Conservation (phyloP, 345 rosid species). For the Erodium maritimum region DNA sequence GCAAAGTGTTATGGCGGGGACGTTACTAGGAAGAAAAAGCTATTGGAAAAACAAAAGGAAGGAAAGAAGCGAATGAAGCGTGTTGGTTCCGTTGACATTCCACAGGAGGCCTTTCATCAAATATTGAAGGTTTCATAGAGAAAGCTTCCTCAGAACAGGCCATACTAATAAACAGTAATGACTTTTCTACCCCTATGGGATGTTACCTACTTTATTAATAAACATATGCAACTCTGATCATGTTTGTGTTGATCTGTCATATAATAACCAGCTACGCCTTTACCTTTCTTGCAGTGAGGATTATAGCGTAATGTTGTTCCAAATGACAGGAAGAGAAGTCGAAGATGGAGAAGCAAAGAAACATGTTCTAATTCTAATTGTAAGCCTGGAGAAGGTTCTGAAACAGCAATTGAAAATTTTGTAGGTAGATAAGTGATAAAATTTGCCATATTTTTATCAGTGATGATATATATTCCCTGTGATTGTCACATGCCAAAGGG, state of each 20-base stretch:
- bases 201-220: background rate
- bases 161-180: background rate
- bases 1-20: slow-evolving; percentile 99
- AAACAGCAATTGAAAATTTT: background rate
- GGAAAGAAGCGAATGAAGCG: slow-evolving; percentile 98
- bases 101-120: slow-evolving; percentile 93
- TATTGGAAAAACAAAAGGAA: slow-evolving; percentile 91
- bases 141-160: background rate
- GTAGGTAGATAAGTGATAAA: background rate
- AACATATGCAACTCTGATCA: background rate
- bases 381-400: background rate
- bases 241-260: background rate
- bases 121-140: slow-evolving; percentile 71
- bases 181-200: background rate
- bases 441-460: background rate
- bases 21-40: slow-evolving; percentile 79
- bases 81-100: slow-evolving; percentile 92
- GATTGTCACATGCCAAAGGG: background rate
- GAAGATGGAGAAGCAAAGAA: background rate
- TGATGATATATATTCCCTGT: background rate
- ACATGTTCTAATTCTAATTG: background rate
- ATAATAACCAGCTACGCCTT: background rate
- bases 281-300: background rate
- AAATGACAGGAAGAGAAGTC: background rate
- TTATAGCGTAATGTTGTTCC: background rate